Conservation (phyloP, 2,329 filamentous ascomycete genomes). For the Fusarium verticillioides region DNA sequence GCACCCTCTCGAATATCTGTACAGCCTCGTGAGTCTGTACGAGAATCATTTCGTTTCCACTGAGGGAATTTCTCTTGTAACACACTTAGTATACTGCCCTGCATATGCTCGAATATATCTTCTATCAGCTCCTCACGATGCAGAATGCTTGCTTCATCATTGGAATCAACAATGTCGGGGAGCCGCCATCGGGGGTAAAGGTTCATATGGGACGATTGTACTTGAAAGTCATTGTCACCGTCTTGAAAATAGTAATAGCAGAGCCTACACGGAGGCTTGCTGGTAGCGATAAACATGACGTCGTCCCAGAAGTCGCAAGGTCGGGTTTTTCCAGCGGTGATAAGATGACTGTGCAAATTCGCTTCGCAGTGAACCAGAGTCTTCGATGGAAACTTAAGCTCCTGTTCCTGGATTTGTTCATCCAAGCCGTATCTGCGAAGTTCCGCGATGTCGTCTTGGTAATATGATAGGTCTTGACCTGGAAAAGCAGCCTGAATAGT, state of each 20-base stretch:
- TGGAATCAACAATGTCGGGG: neutral
- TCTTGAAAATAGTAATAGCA: slow-evolving; percentile 8
- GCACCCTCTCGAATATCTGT: neutral
- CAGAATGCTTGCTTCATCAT: neutral
- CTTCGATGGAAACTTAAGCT: neutral
- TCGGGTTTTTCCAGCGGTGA: neutral
- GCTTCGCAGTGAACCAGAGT: slow-evolving; percentile 1
- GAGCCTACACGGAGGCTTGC: slow-evolving; percentile 7
- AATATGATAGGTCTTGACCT: neutral
- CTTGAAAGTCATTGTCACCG: neutral
- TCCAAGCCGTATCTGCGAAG: neutral
- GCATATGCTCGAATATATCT: slow-evolving; percentile 4
- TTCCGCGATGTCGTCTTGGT: neutral
- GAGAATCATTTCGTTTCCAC: slow-evolving; percentile 4
- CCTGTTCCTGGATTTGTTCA: neutral
- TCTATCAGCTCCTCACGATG: neutral
- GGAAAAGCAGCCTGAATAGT: slow-evolving; percentile 2
- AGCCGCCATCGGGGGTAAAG: slow-evolving; percentile 6
- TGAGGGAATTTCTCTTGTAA: neutral
- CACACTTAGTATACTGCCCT: neutral
- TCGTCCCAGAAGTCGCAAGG: slow-evolving; percentile 1
- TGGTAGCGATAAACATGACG: slow-evolving; percentile 5
- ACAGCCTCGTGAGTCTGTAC: slow-evolving; percentile 1
- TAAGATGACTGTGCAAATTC: slow-evolving; percentile 1
- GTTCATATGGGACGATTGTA: slow-evolving; percentile 2